Evolutionary conservation across 495 filamentous ascomycete genomes (phyloP).

Genomic region (Parmelia sp.): DNA sequence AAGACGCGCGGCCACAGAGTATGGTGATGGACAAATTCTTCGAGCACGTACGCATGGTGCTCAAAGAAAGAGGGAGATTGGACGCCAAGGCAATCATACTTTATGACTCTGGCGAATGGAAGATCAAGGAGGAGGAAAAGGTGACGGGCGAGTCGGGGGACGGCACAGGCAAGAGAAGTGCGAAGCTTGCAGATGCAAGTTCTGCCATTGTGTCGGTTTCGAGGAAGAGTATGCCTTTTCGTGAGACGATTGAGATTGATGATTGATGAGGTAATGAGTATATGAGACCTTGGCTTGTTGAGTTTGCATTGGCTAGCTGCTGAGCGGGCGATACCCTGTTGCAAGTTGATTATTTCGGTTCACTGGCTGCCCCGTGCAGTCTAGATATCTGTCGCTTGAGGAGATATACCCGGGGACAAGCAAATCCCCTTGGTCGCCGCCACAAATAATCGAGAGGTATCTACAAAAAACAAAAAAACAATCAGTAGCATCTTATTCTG

Average conservation of each 20-base stretch:
- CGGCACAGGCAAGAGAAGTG: conserved; percentile 15
- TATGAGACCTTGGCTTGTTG: background rate
- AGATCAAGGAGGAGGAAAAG: conserved; percentile 33
- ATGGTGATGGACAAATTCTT: conserved; percentile 69
- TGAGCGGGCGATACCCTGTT: background rate
- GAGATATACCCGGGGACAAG: background rate
- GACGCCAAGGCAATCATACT: conserved; percentile 54
- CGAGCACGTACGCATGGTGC: conserved; percentile 44
- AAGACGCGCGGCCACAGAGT: conserved; percentile 64
- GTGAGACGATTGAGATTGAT: conserved; percentile 24
- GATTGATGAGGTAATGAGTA: conserved; percentile 12
- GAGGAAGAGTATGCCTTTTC: conserved; percentile 4
- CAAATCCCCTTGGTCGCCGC: background rate
- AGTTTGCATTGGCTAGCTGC: background rate
- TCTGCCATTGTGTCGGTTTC: background rate
- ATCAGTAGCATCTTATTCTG: background rate
- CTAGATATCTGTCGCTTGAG: background rate
- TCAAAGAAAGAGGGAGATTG: conserved; percentile 39
- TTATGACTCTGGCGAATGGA: conserved; percentile 54
- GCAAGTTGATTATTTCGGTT: background rate
- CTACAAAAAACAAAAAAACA: background rate
- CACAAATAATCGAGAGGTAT: background rate
- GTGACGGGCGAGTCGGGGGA: conserved; percentile 23
- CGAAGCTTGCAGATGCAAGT: background rate
- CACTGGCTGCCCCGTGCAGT: background rate